Conservation (phyloP, 176 grass and related monocot species). For the Aegilops bicornis region DNA sequence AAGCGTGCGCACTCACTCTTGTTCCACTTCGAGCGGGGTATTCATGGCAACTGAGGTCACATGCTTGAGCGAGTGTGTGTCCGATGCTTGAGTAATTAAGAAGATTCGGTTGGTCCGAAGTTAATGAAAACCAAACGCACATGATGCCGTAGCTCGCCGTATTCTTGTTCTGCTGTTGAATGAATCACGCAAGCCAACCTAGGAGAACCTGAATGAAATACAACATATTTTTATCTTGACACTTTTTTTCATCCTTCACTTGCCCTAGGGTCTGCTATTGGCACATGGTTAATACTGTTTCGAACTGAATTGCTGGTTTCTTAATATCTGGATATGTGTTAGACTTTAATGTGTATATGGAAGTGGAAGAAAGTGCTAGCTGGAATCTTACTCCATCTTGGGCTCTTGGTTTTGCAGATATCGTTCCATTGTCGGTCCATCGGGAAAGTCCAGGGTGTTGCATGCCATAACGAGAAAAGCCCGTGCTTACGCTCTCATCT, state of each 20-base stretch:
- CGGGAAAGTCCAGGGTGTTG: constrained; percentile 20
- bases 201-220: neutral
- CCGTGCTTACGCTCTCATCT: constrained; percentile 12
- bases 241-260: neutral
- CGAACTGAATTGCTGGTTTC: neutral
- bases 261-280: neutral
- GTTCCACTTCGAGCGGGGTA: neutral
- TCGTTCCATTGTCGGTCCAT: neutral
- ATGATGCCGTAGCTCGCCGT: neutral
- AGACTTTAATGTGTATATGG: constrained; percentile 11
- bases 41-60: neutral
- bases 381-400: constrained; percentile 3
- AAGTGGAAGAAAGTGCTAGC: constrained; percentile 24
- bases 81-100: neutral
- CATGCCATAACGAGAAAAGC: constrained; percentile 17
- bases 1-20: neutral
- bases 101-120: neutral
- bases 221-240: neutral
- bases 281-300: neutral
- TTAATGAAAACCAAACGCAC: neutral
- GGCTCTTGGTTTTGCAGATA: constrained; percentile 1
- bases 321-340: constrained; percentile 25
- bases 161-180: neutral
- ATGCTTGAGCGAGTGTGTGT: neutral
- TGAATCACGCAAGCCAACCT: neutral